Conservation (phyloP, 2,329 filamentous ascomycete species). For the Colletotrichum sp. region DNA sequence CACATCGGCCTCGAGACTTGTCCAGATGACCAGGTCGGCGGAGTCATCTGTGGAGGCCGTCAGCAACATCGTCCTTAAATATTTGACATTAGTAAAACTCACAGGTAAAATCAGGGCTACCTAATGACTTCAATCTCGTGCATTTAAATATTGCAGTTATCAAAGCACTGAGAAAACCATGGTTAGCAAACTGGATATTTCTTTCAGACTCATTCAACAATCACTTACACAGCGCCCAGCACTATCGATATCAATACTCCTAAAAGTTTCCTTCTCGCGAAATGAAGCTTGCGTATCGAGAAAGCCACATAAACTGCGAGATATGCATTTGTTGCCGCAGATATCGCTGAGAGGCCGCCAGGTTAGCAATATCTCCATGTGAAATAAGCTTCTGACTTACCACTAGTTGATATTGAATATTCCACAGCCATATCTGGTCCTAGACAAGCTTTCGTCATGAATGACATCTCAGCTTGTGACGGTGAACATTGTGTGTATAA, state of each 20-base stretch:
- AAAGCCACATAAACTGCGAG: constrained; percentile 45
- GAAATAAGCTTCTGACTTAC: constrained; percentile 25
- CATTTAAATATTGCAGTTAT: constrained; percentile 35
- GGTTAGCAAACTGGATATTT: no score
- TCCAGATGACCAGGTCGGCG: constrained; percentile 10
- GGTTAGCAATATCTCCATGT: neutral
- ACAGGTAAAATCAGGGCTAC: constrained; percentile 28
- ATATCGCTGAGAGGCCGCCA: neutral
- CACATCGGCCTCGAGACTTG: constrained; percentile 33
- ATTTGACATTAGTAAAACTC: no score
- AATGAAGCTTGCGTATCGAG: constrained; percentile 39
- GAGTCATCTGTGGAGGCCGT: constrained; percentile 1
- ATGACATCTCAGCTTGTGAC: constrained; percentile 35
- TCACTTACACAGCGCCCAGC: constrained; percentile 27
- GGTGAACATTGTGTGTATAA: constrained; percentile 48
- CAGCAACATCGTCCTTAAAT: neutral
- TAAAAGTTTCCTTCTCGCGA: constrained; percentile 43
- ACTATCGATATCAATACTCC: constrained; percentile 39
- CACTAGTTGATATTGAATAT: constrained; percentile 43
- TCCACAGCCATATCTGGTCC: constrained; percentile 37
- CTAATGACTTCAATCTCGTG: constrained; percentile 35
- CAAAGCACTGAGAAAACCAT: constrained; percentile 18
- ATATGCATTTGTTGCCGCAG: constrained; percentile 35
- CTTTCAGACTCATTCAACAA: accelerated
- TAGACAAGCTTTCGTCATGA: constrained; percentile 38